Conservation (phyloP, 2,329 filamentous ascomycete genomes). For the Elsinoe perseae region DNA sequence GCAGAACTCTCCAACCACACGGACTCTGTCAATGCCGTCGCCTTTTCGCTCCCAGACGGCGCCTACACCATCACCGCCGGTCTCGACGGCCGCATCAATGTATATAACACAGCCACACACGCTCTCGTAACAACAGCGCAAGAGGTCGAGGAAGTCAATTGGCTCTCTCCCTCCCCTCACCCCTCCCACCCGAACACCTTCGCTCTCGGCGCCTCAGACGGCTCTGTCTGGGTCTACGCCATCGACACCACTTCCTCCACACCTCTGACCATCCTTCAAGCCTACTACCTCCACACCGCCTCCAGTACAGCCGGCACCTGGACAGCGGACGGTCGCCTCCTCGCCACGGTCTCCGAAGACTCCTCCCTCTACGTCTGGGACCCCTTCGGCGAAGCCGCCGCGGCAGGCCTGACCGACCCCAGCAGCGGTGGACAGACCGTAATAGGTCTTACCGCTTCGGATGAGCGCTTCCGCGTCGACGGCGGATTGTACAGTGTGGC, state of each 20-base stretch:
- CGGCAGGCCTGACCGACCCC: conserved; percentile 48
- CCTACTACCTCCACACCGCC: conserved; percentile 83
- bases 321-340: conserved; percentile 76
- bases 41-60: conserved; percentile 75
- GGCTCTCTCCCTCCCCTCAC: conserved; percentile 70
- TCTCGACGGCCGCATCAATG: conserved; percentile 73
- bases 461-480: conserved; percentile 86
- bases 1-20: conserved; percentile 80
- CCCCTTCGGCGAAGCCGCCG: conserved; percentile 71
- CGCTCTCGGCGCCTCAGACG: conserved; percentile 81
- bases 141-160: conserved; percentile 94
- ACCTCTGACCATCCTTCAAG: conserved; percentile 74
- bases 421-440: conserved; percentile 47
- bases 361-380: conserved; percentile 87
- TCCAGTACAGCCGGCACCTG: conserved; percentile 84
- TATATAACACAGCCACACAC: conserved; percentile 29
- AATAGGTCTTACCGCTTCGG: conserved; percentile 66
- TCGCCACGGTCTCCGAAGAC: conserved; percentile 86
- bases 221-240: conserved; percentile 93
- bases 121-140: conserved; percentile 67
- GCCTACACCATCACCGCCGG: conserved; percentile 82
- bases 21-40: conserved; percentile 80
- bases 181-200: conserved; percentile 67
- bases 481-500: conserved; percentile 86
- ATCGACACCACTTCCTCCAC: conserved; percentile 55